Conservation (phyloP, 768 basidiomycete species). For the Cubamyces sp. region DNA sequence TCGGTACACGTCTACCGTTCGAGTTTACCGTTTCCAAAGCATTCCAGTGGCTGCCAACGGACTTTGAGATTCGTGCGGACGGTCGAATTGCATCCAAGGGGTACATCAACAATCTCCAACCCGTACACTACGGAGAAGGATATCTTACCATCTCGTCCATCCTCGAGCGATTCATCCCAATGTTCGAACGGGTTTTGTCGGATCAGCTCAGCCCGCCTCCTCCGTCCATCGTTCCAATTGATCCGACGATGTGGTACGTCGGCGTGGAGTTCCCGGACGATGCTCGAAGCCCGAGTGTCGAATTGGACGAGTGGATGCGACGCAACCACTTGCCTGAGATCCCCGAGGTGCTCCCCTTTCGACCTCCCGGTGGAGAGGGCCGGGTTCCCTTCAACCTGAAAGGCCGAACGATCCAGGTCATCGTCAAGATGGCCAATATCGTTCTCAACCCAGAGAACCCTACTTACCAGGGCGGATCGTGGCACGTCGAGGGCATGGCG, state of each 20-base stretch:
- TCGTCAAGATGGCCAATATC: constrained; percentile 46
- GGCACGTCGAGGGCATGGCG: constrained; percentile 40
- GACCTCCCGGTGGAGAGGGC: neutral
- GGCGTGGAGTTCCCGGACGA: too few relatives aligned
- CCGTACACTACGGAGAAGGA: constrained; percentile 17
- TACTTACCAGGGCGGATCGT: constrained; percentile 36
- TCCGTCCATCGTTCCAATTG: neutral
- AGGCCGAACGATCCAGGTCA: constrained; percentile 37
- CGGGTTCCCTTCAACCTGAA: constrained; percentile 14
- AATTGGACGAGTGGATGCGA: constrained; percentile 7
- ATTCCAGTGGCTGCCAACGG: constrained; percentile 36
- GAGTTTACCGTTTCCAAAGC: constrained; percentile 24
- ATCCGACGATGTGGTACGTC: constrained; percentile 9
- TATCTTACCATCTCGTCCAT: constrained; percentile 26
- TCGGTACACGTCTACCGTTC: neutral
- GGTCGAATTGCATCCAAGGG: constrained; percentile 26
- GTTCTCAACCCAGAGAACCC: constrained; percentile 36
- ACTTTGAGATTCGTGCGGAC: constrained; percentile 31
- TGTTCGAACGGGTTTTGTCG: constrained; percentile 33
- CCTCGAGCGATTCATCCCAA: constrained; percentile 28
- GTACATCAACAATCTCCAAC: constrained; percentile 39
- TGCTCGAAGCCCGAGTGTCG: too few relatives aligned
- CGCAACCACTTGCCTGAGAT: neutral
- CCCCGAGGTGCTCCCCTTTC: constrained; percentile 6
- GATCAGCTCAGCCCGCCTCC: constrained; percentile 12